A percentile compares a stretch with the other conserved stretches of the same genome.
phyloP scores from a whole-genome alignment of 2,329 filamentous ascomycete species.

The Onygenales sp. region DNA sequence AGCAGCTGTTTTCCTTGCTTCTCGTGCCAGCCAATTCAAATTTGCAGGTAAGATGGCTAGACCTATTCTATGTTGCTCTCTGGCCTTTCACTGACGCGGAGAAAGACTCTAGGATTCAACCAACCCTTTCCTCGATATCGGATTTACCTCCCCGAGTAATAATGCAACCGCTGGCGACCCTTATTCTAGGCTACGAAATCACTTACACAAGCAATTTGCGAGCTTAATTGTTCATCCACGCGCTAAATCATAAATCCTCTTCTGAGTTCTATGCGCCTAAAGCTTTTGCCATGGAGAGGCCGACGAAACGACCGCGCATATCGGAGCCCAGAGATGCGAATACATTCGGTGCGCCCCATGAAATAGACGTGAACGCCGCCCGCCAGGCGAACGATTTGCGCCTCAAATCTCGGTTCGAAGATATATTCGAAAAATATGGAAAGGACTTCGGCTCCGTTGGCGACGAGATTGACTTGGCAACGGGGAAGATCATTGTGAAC shows the following conservation, averaged over 20 bases:
- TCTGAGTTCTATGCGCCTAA: no score
- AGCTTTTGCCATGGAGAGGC: slow-evolving; percentile 20
- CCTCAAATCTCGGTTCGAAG: slow-evolving; percentile 75
- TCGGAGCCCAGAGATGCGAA: slow-evolving; percentile 8
- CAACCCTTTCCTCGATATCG: no score
- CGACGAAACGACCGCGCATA: slow-evolving; percentile 52
- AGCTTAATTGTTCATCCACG: no score
- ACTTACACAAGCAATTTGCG: no score
- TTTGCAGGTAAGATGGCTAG: background rate
- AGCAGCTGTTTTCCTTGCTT: background rate
- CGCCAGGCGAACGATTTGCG: slow-evolving; percentile 58
- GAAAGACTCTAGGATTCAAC: no score
- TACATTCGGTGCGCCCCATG: background rate
- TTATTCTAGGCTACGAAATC: no score
- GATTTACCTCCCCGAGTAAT: no score
- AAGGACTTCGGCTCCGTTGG: slow-evolving; percentile 73
- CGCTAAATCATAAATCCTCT: no score
- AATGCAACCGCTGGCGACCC: no score
- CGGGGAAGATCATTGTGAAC: slow-evolving; percentile 75
- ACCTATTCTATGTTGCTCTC: background rate
- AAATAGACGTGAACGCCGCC: slow-evolving; percentile 43
- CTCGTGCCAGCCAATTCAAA: background rate
- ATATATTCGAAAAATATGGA: slow-evolving; percentile 81
- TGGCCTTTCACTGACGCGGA: background rate
- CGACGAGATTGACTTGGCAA: slow-evolving; percentile 80